A percentile compares a stretch with the other conserved stretches of the same genome.
Conservation (phyloP, 257 asterid species). For the Nicotiana undulata region DNA sequence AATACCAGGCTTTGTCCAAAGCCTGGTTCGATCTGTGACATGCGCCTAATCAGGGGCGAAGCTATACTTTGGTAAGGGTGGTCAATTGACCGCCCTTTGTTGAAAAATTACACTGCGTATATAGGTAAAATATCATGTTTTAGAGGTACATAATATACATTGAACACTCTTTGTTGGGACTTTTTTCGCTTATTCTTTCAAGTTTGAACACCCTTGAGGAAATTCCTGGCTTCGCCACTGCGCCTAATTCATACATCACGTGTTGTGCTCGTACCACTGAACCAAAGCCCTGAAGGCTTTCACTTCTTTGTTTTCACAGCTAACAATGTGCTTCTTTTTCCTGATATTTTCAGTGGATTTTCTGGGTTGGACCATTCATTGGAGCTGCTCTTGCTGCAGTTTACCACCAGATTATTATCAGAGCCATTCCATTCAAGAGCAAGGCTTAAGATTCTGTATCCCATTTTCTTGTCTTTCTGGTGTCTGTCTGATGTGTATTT, state of each 20-base stretch:
- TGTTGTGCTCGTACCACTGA: not conserved
- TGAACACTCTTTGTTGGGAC: too few species aligned
- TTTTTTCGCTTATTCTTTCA: too few species aligned
- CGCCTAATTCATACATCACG: not conserved
- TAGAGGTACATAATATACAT: too few species aligned
- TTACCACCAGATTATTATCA: slow-evolving; percentile 49
- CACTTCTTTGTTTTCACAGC: not conserved
- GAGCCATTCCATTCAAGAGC: slow-evolving; percentile 61
- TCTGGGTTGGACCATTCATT: slow-evolving; percentile 65
- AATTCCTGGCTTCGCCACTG: too few species aligned
- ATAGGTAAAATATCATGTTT: too few species aligned
- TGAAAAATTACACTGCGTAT: too few species aligned
- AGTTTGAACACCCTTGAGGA: too few species aligned
- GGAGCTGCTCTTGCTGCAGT: slow-evolving; percentile 59
- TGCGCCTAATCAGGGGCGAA: too few species aligned
- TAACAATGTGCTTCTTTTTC: not conserved
- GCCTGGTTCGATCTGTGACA: not conserved
- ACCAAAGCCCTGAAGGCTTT: not conserved
- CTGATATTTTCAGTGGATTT: slow-evolving; percentile 41
- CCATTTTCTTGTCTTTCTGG: not conserved
- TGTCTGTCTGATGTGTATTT: not conserved
- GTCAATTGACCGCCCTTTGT: too few species aligned
- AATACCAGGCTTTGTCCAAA: too few species aligned
- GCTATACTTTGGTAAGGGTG: too few species aligned
- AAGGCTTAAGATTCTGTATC: slow-evolving; percentile 17